Evolutionary conservation across 768 basidiomycete genomes (phyloP), one percentile per base, ranked within the genome.

Genomic region (Russula olivacea): DNA sequence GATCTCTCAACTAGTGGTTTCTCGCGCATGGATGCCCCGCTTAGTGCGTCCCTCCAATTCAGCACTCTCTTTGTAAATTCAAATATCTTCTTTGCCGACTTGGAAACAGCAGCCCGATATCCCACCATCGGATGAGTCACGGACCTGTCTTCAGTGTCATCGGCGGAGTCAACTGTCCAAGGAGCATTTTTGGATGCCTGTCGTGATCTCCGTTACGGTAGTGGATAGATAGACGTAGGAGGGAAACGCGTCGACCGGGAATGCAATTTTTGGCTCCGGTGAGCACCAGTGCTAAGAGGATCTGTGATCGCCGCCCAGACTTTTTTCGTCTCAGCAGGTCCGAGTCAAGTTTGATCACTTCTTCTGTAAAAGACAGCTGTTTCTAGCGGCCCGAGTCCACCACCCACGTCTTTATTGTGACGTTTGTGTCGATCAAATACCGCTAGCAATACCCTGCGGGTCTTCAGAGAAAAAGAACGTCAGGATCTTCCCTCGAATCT

Each of bases 341-440:
- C 28, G 4, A n/a, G n/a, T n/a, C n/a, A 92, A 96, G 71, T 96
- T 87, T 78, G 94, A 91, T 84, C 91, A 0, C 77, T 88, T 1
- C 85, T 89, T 51, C 34, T 80, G 66, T 25, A 70, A 0, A 68
- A 69, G n/a, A 48, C 69, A n/a, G 69, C 71, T 2, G 63, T 64
- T 10, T 69, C 73, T 1, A 73, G 74, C 1, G 72, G n/a, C n/a
- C n/a, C n/a, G n/a, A n/a, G n/a, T n/a, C n/a, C n/a, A n/a, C n/a
- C n/a, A 1, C 81, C 85, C 0, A 81, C 91, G 54, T 81, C 30
- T 6, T 94, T 36, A 36, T 93, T 66, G 94, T 98, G 74, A 96
- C 98, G 73, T 90, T 92, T 59, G 93, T 98, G 3, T 96, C 95
- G 0, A 75, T 83, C 47, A 93, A 93, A 71, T 93, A 93, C 69